Conservation (phyloP, 306 rosid species). For the Quillaja saponaria region DNA sequence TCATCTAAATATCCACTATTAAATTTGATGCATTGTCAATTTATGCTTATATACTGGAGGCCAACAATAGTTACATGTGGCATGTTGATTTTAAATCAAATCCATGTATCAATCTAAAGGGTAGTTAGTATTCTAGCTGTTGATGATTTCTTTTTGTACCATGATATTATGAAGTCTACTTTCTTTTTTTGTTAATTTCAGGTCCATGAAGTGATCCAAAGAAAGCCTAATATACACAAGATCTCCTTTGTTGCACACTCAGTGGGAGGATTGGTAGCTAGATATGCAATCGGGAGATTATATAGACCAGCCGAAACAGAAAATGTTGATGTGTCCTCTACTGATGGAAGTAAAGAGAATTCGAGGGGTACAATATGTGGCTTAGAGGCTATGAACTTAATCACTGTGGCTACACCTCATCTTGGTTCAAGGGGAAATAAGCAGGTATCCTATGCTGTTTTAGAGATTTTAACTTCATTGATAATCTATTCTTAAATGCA, state of each 20-base stretch:
- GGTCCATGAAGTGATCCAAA: constrained; percentile 70
- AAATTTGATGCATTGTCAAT: constrained; percentile 1
- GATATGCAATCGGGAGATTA: constrained; percentile 85
- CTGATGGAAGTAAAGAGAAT: constrained; percentile 41
- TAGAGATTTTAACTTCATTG: background rate
- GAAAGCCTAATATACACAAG: constrained; percentile 67
- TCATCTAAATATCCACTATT: constrained; percentile 18
- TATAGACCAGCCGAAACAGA: constrained; percentile 58
- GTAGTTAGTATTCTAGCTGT: constrained; percentile 17
- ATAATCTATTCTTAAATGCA: constrained; percentile 22
- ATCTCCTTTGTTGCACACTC: constrained; percentile 93
- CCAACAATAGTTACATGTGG: background rate
- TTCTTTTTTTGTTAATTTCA: constrained; percentile 7
- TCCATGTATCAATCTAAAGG: constrained; percentile 6
- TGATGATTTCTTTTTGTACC: constrained; percentile 10
- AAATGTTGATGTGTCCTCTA: constrained; percentile 32
- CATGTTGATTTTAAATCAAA: constrained; percentile 9
- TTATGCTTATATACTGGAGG: constrained; percentile 6
- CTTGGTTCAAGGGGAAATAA: constrained; percentile 96
- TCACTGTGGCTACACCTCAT: constrained; percentile 96
- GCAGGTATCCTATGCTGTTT: constrained; percentile 54
- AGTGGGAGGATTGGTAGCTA: constrained; percentile 93
- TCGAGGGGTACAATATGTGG: constrained; percentile 66
- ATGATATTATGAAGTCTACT: constrained; percentile 6
- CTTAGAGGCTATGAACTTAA: constrained; percentile 81